Conservation (phyloP, 345 rosid genomes). For the Eucalyptus victrix region DNA sequence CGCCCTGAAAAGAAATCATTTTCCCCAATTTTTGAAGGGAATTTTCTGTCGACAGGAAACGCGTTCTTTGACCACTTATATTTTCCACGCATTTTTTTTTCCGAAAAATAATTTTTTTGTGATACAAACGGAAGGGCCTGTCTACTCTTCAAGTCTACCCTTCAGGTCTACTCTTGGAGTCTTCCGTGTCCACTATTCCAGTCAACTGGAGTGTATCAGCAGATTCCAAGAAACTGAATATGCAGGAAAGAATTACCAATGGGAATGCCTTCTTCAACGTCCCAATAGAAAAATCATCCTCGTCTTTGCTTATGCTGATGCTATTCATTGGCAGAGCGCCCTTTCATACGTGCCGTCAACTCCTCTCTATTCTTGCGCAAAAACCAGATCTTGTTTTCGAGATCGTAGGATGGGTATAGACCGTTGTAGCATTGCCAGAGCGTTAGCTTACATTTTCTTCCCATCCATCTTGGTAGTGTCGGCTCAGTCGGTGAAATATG, state of each 20-base stretch:
- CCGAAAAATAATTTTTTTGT: too few species aligned
- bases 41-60: neutral
- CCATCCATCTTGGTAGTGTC: neutral
- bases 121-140: neutral
- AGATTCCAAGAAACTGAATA: neutral
- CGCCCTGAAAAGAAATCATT: neutral
- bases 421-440: neutral
- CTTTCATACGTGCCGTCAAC: neutral
- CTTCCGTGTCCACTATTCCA: neutral
- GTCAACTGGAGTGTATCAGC: neutral
- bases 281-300: neutral
- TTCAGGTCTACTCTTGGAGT: neutral
- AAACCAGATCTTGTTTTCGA: neutral
- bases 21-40: neutral
- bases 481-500: neutral
- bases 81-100: neutral
- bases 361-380: neutral
- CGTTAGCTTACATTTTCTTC: neutral
- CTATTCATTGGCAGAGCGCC: neutral
- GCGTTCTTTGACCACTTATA: neutral
- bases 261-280: fast-evolving
- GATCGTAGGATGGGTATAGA: neutral
- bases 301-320: neutral
- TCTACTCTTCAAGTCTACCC: neutral
- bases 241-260: neutral